Evolutionary conservation across 208 protist genomes (phyloP).

Genomic region (Kentomonas sorsogonicus): DNA sequence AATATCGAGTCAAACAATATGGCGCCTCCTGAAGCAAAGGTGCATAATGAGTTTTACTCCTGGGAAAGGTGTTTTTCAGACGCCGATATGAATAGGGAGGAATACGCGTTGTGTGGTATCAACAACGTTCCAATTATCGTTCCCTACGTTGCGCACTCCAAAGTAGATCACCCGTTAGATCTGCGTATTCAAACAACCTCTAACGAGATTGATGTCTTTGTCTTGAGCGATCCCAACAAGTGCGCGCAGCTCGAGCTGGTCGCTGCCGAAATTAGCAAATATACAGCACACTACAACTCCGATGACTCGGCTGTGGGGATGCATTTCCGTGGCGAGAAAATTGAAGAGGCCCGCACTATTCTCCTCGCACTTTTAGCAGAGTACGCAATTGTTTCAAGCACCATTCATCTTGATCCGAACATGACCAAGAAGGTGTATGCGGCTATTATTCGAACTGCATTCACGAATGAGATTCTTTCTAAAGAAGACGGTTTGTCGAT

Average conservation of each 20-base stretch:
- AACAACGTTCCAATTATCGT: conserved; percentile 73
- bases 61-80: conserved; percentile 45
- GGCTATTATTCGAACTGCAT: conserved; percentile 43
- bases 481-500: conserved; percentile 83
- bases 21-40: conserved; percentile 67
- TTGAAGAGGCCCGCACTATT: conserved; percentile 23
- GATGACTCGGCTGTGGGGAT: conserved; percentile 15
- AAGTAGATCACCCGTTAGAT: conserved; percentile 41
- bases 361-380: conserved; percentile 38
- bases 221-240: conserved; percentile 19
- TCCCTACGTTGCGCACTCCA: conserved; percentile 56
- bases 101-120: conserved; percentile 39
- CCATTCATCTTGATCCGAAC: conserved; percentile 40
- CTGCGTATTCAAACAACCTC: conserved; percentile 53
- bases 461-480: conserved; percentile 42
- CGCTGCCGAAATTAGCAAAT: conserved; percentile 36
- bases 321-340: conserved; percentile 23
- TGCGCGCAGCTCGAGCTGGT: conserved; percentile 29
- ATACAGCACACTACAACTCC: conserved; percentile 35
- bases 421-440: conserved; percentile 46
- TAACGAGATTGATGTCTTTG: conserved; percentile 63
- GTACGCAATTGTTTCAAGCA: conserved; percentile 18
- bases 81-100: conserved; percentile 11
- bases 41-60: conserved; percentile 80
- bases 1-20: conserved; percentile 89